Base-by-base conservation (phyloP, 164 flowering plant genomes). In the Annona squamosa region DNA sequence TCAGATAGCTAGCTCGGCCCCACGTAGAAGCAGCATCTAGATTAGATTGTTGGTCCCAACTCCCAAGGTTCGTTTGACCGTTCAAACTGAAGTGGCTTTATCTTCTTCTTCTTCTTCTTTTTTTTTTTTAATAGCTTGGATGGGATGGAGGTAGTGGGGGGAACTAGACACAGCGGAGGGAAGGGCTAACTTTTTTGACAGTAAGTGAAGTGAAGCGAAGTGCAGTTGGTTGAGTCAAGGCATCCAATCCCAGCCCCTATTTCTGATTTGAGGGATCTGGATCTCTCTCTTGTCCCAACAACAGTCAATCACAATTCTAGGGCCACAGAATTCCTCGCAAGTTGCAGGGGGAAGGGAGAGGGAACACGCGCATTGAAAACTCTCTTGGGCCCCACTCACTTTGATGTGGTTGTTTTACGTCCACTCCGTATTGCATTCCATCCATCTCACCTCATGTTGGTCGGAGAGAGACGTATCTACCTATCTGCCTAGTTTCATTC, bases 21-120 rank as follows among this genome's bases (percentile, higher is more conserved):
- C 75, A 26, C 26, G 9, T 26, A 63, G 67, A 64, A 47, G 74
- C 68, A 47, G 74, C 68, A 63, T 64, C 61, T 43, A 65, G 69
- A 72, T 72, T 26, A 69, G 12, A 43, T 42, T 26, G 37, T 26
- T 26, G 37, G 37, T 26, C 37, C 37, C 37, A 26, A 26, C 37
- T 72, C 65, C 48, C 69, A 65, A 66, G 5, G n/a, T 37, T 41
- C 69, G 65, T 72, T 72, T 72, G 75, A 65, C 75, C 41, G 63
- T 71, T 71, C 45, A 72, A 72, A 65, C 17, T 26, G 6, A 63
- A 71, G 59, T 42, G 73, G 63, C 64, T 59, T 7, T 48, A 48
- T 48, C 10, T 48, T 4, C 7, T 52, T 26, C 1, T 52, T 9
- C 7, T 48, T 52, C 2, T 52, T 52, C 0, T 5, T 52, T 52